Base-by-base conservation (phyloP, 164 flowering plant genomes). In the Dillenia turbinata region DNA sequence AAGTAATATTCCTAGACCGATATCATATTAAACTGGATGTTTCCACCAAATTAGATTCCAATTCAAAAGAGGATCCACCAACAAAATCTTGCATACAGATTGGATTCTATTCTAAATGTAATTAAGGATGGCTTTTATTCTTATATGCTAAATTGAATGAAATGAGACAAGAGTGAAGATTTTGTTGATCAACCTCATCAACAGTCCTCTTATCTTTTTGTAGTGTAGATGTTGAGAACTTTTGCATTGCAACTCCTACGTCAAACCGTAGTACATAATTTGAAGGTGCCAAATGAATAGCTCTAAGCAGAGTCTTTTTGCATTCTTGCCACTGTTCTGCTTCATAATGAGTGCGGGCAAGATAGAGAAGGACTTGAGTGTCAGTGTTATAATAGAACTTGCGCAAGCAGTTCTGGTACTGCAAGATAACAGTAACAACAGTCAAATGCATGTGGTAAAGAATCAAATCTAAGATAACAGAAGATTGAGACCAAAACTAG, bases 251-350 rank as follows among this genome's bases (percentile, higher is more conserved):
- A 61, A 86, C 99, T 71, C 99, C 99, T 9, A 81, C 86, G 77
- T 91, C 90, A 76, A 94, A 94, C 59, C 90, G 77, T n/a, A 91
- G 66, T 8, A 89, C 79, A 68, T 91, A 89, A 80, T 91, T 94
- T 70, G 99, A 91, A 54, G 97, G 99, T 49, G 95, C 79, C 84
- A 94, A 74, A 70, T 91, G 99, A 60, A 91, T 94, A 44, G 97
- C 99, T 77, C 96, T 86, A 19, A 94, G 74, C 71, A 94, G 75
- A 17, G 96, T 79, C 73, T 79, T 88, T 68, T 86, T 89, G 79
- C 97, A 91, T 70, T 94, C 97, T 80, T 91, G 96, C 99, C 99
- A 89, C 71, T 94, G 97, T 68, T 94, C 99, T 55, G 99, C 99
- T 73, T 94, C 99, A 77, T 94, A 94, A 81, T 89, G 87, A 47